Base-by-base conservation (phyloP, 1,139 yeast genomes). In the Geotrichum histeridarum region DNA sequence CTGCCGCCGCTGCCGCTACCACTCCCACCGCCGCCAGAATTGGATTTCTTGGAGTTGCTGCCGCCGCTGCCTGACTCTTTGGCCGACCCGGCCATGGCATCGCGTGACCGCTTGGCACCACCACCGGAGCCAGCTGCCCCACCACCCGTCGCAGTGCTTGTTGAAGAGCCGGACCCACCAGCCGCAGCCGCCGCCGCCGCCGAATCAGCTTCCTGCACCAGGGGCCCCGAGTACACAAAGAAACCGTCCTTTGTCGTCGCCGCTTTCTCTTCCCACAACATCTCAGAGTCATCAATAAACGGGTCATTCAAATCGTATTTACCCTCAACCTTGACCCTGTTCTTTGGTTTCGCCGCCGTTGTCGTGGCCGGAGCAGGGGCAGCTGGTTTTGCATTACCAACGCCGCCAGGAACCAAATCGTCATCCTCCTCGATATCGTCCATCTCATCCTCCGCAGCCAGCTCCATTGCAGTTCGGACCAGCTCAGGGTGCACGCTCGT, bases 191-290 rank as follows among this genome's bases (percentile, higher is more conserved):
- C 18, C 6, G 31, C 38, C 5, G 42, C 30, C 2, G 38, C 44
- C 6, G 38, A 3, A 9, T 73, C 75, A 11, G 77, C 78, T 60
- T 86, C 94, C 56, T 86, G 93, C 35, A 86, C 83, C 58, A 94
- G 74, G 4, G 96, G 95, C 0, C 99, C 99, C 76, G 91, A 88
- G 68, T 84, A 94, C 0, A 94, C 97, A 64, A 93, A 94, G 69
- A 93, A 94, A 1, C 99, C 99, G 65, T 93, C 98, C 61, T 87
- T 86, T 0, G 96, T 90, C 1, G 94, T 82, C 1, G 94, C 93
- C 8, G 95, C 83, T 62, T 87, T 94, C 67, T 91, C 97, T 69
- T 93, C 98, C 87, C 94, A 87, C 59, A 83, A 80, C 64, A 90
- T 75, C 70, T 93, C 99, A 31, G 87, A 81, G 69, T 94, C 99